Conservation (phyloP, 106 monocot genomes). For the Ottelia alismoides region DNA sequence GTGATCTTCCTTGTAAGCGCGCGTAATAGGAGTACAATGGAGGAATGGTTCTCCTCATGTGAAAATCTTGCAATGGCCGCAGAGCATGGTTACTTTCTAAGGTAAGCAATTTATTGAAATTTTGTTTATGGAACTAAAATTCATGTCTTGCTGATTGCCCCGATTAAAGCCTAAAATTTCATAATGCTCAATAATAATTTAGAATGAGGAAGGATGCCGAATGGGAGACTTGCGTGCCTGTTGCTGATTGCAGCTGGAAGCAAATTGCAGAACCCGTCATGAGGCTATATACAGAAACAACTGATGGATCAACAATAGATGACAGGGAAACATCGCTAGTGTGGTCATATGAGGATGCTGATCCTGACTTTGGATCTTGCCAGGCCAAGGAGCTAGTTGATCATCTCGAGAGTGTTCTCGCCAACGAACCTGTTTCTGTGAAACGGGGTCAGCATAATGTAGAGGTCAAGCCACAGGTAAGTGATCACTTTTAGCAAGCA, state of each 20-base stretch:
- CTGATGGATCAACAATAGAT: constrained; percentile 1
- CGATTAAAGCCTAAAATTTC: too few relatives aligned
- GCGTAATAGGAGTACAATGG: neutral
- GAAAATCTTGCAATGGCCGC: constrained; percentile 2
- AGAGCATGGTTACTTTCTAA: constrained; percentile 3
- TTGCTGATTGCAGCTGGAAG: neutral
- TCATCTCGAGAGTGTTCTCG: neutral
- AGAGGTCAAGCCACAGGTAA: constrained; percentile 3
- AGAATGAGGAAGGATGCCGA: too few relatives aligned
- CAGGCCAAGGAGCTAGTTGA: constrained; percentile 1
- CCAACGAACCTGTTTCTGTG: constrained; percentile 1
- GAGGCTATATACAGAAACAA: neutral
- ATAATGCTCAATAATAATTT: too few relatives aligned
- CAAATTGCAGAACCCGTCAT: neutral
- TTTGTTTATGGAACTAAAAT: too few relatives aligned
- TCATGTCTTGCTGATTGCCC: too few relatives aligned
- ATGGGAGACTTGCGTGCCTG: too few relatives aligned
- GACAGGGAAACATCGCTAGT: neutral
- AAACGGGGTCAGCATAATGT: constrained; percentile 1
- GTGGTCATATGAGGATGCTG: neutral
- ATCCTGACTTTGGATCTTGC: neutral
- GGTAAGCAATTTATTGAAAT: neutral
- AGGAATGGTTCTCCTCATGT: neutral
- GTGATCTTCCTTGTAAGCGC: constrained; percentile 1
- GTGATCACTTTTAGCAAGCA: too few relatives aligned